Evolutionary conservation across 2,329 filamentous ascomycete genomes (phyloP).

Genomic region (Xenoacremonium recifei): DNA sequence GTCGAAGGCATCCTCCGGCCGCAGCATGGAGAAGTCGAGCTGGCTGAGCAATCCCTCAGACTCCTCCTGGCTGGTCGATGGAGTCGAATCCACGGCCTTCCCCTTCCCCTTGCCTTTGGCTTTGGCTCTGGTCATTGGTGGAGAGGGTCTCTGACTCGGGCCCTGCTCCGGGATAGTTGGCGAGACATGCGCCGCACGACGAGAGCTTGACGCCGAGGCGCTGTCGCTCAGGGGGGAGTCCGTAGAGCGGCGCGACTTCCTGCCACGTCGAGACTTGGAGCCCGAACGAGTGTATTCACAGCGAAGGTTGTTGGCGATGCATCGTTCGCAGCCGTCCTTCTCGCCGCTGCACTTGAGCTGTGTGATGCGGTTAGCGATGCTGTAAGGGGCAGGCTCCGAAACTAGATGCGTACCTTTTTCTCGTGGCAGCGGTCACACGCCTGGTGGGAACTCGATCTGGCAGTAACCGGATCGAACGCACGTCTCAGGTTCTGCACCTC

Average conservation of each 20-base stretch:
- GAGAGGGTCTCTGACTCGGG: too few species aligned
- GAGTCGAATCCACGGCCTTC: too few species aligned
- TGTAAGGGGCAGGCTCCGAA: neutral
- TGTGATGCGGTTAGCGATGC: conserved; percentile 6
- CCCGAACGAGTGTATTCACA: conserved; percentile 37
- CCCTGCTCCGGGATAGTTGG: too few species aligned
- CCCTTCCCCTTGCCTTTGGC: too few species aligned
- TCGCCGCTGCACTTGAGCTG: conserved; percentile 39
- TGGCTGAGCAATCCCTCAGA: conserved; percentile 21
- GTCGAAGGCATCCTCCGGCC: conserved; percentile 31
- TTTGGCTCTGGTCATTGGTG: too few species aligned
- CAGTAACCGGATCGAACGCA: conserved; percentile 36
- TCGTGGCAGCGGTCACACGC: conserved; percentile 39
- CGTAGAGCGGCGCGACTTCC: conserved; percentile 20
- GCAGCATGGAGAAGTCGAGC: conserved; percentile 27
- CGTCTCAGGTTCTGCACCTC: conserved; percentile 36
- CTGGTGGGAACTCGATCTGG: conserved; percentile 37
- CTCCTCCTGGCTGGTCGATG: conserved; percentile 18
- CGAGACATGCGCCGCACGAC: too few species aligned
- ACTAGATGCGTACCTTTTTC: conserved; percentile 32
- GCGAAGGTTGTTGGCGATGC: conserved; percentile 25
- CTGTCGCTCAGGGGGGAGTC: neutral
- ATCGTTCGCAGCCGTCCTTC: conserved; percentile 36
- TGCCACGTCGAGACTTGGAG: conserved; percentile 30
- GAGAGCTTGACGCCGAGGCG: too few species aligned